Percentiles rank a stretch among this genome's conserved stretches.
Conservation (phyloP, 305 asterid species). For the Caryopteris hybrid region DNA sequence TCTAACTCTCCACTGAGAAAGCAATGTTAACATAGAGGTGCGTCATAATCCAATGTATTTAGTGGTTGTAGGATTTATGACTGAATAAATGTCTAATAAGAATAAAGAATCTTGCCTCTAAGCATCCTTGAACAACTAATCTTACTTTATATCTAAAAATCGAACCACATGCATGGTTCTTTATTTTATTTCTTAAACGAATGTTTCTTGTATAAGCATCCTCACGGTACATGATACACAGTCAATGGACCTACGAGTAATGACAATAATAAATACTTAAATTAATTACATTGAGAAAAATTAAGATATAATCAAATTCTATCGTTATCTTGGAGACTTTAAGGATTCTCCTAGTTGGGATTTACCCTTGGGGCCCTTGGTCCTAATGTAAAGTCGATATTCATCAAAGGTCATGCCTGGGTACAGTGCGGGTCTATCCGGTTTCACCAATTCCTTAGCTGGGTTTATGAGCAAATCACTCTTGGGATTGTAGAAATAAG, state of each 20-base stretch:
- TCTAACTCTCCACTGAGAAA: too few relatives aligned
- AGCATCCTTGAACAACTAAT: too few relatives aligned
- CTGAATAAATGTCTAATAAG: too few relatives aligned
- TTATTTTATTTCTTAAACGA: background rate
- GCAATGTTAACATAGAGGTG: too few relatives aligned
- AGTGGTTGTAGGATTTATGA: too few relatives aligned
- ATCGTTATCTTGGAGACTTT: conserved; percentile 14
- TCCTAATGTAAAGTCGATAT: conserved; percentile 68
- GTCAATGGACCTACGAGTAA: background rate
- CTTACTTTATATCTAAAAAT: too few relatives aligned
- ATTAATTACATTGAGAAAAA: background rate
- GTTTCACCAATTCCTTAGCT: conserved; percentile 43
- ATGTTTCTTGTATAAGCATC: background rate
- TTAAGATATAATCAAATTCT: background rate
- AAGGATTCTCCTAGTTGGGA: conserved; percentile 51
- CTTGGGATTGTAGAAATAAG: conserved; percentile 70
- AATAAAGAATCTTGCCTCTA: too few relatives aligned
- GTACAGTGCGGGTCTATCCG: conserved; percentile 49
- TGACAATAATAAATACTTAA: background rate
- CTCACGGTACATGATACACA: background rate
- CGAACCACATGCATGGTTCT: too few relatives aligned
- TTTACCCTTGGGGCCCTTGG: conserved; percentile 79
- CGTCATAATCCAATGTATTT: too few relatives aligned
- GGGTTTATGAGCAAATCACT: conserved; percentile 63
- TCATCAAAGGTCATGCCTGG: conserved; percentile 60